Base-by-base conservation (phyloP, 2,329 filamentous ascomycete species). In the Cordyceps pruinosa region DNA sequence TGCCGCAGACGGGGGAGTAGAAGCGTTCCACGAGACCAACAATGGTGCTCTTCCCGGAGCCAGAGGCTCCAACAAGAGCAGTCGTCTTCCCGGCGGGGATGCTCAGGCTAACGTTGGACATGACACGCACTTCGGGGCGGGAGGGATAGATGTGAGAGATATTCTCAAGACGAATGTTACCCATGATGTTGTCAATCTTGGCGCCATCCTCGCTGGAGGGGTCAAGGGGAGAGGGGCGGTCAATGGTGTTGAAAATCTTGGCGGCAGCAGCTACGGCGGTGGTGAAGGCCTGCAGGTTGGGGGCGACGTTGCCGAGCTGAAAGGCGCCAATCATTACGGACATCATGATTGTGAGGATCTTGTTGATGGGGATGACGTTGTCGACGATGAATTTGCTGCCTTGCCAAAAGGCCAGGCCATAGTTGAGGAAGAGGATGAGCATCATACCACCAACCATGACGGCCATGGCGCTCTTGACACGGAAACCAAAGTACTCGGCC, bases 141-240 rank as follows among this genome's bases (percentile, higher is more conserved):
- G 91, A 96, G 4, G 94, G 94, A 66, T 99, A 97, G 64, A 97
- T 93, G 72, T 96, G 92, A 70, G 89, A 94, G 68, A 97, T 80
- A 63, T 90, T 81, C 63, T 86, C 83, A 45, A 99, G 80, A 62
- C 92, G 87, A 58, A 99, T 87, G 17, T 83, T 84, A 28, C 94
- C 94, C 59, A 87, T 77, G 2, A 96, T 79, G 21, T 82, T 72
- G 1, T 90, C 85, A 1, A 95, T 79, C 63, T 80, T 91, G 59
- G 83, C 77, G n/a, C 93, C 94, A 9, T 79, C 76, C 8, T 81
- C 77, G 2, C 81, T 82, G 6, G 83, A 83, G 0, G 93, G 86
- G 66, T 99, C 89, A 48, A 97, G 77, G 0, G 93, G 91, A 0
- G 94, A 97, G 3, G 75, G 66, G 53, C 94, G 87, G 70, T 97